These are phyloP conservation scores for Onygenales sp. DNA, from an alignment of 2,329 filamentous ascomycete species.

Conservation along the genomic window DNA sequence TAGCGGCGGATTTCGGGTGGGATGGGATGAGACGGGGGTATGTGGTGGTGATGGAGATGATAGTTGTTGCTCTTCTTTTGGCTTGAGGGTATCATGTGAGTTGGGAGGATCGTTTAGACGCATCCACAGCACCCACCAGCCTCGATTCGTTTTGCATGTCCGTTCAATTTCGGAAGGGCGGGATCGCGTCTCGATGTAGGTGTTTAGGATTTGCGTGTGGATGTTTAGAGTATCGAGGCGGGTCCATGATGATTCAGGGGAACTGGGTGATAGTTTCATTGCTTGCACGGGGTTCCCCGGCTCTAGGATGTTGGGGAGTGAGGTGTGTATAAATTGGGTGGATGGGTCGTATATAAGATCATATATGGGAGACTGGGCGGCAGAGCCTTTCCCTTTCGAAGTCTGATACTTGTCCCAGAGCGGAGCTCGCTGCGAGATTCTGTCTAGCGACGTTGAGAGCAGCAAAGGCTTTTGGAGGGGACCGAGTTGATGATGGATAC, in stretches of 20 bases:
- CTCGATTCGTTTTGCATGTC: slow-evolving; percentile 53
- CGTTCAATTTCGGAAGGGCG: slow-evolving; percentile 44
- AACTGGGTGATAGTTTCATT: slow-evolving; percentile 6
- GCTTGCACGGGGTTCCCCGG: slow-evolving; percentile 31
- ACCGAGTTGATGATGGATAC: slow-evolving; percentile 39
- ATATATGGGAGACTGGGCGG: slow-evolving; percentile 40
- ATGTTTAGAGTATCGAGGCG: slow-evolving; percentile 53
- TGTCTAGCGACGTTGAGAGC: slow-evolving; percentile 36
- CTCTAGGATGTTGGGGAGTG: slow-evolving; percentile 55
- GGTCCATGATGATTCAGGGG: slow-evolving; percentile 31
- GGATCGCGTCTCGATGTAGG: slow-evolving; percentile 42
- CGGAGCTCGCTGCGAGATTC: slow-evolving; percentile 29
- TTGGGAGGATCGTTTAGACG: slow-evolving; percentile 30
- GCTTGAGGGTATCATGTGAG: slow-evolving; percentile 1
- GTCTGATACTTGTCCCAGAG: slow-evolving; percentile 20
- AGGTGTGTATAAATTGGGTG: slow-evolving; percentile 49
- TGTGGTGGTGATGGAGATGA: neutral
- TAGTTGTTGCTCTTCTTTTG: neutral
- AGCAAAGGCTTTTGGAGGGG: slow-evolving; percentile 39
- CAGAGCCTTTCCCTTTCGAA: slow-evolving; percentile 22
- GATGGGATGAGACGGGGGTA: neutral
- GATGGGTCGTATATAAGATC: slow-evolving; percentile 53
- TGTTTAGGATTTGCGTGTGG: slow-evolving; percentile 50
- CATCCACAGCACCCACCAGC: slow-evolving; percentile 61
- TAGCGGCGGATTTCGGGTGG: neutral